phyloP scores from a whole-genome alignment of 192 early-diverging fungal genomes.

The Mortierella antarctica region DNA sequence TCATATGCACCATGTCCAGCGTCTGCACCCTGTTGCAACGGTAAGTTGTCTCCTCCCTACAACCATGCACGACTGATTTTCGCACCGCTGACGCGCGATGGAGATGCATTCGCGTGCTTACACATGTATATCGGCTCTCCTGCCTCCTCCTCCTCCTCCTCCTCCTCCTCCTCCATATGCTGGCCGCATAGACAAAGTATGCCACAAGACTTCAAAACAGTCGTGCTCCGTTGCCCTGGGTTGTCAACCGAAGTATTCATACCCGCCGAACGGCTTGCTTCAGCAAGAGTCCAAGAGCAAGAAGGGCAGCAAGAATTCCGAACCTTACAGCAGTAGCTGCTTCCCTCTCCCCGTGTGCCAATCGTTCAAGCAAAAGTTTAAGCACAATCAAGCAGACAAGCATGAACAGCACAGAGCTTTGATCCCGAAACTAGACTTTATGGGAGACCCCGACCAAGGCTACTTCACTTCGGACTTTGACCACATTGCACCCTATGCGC shows the following conservation, averaged over 20 bases:
- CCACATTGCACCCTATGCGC: conserved; percentile 54
- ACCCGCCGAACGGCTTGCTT: background rate
- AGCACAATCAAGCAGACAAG: conserved; percentile 13
- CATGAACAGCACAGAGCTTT: conserved; percentile 5
- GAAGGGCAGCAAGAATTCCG: background rate
- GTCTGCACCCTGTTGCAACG: conserved; percentile 33
- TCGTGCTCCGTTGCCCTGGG: conserved; percentile 35
- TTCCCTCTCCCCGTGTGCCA: conserved; percentile 39
- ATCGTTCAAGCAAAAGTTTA: conserved; percentile 36
- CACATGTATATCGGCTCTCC: background rate
- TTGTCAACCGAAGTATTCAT: conserved; percentile 23
- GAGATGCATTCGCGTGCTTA: background rate
- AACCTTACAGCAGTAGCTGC: conserved; percentile 13
- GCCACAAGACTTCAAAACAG: conserved; percentile 34
- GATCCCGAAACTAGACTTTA: conserved; percentile 45
- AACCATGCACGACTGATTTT: background rate
- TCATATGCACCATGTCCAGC: conserved; percentile 18
- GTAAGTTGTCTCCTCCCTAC: conserved; percentile 10
- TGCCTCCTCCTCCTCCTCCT: background rate
- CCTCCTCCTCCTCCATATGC: background rate
- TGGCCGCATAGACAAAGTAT: conserved; percentile 13
- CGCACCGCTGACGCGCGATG: background rate
- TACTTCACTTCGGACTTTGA: conserved; percentile 67
- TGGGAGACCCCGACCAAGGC: conserved; percentile 57
- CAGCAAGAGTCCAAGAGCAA: background rate